phyloP scores from a whole-genome alignment of 257 asterid species.

The Nicotiana paniculata region DNA sequence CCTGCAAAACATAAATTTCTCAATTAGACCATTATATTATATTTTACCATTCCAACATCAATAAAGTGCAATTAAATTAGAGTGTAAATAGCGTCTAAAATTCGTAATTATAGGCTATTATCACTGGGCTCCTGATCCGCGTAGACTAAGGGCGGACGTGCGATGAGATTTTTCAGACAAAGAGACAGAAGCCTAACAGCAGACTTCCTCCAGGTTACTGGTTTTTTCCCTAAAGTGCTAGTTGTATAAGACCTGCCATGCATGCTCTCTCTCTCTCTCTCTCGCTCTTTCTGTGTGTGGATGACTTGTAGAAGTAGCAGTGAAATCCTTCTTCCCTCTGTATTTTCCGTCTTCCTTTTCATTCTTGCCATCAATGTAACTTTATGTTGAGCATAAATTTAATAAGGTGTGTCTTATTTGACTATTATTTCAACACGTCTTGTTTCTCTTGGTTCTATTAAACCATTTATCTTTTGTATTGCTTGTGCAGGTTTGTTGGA shows the following conservation, averaged over 20 bases:
- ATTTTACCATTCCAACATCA: too few relatives aligned
- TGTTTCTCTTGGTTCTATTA: neutral
- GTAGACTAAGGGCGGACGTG: constrained; percentile 8
- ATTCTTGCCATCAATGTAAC: neutral
- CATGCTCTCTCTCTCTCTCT: neutral
- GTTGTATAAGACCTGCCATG: neutral
- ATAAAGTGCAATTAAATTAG: too few relatives aligned
- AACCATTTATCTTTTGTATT: neutral
- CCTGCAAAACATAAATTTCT: too few relatives aligned
- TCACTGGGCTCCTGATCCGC: too few relatives aligned
- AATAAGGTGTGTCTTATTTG: too few relatives aligned
- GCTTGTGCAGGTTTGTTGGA: constrained; percentile 82
- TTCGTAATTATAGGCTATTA: too few relatives aligned
- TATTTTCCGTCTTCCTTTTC: neutral
- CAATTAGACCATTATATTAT: too few relatives aligned
- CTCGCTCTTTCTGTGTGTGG: neutral
- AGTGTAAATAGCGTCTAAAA: too few relatives aligned
- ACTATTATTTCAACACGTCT: neutral
- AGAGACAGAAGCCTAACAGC: constrained; percentile 48
- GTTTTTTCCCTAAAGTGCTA: neutral
- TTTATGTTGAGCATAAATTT: too few relatives aligned
- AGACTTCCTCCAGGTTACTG: constrained; percentile 82
- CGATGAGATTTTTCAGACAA: constrained; percentile 49
- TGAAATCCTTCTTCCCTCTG: neutral
- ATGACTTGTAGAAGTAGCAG: neutral